Percentiles rank a stretch among this genome's conserved stretches.
phyloP scores from a whole-genome alignment of 75 land plant genomes.

The Larix kaempferi region DNA sequence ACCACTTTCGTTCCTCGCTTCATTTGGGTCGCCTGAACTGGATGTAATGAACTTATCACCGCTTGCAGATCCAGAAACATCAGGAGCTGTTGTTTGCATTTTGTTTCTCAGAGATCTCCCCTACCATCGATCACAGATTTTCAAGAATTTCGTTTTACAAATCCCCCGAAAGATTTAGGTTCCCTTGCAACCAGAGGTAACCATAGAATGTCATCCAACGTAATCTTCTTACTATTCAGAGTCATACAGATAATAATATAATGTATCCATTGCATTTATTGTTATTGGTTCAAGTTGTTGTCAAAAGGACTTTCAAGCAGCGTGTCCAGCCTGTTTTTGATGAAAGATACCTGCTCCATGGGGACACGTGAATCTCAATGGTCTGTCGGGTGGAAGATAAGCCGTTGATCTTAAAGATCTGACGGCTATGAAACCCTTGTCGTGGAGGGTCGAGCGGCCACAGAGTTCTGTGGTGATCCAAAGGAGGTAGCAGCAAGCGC shows the following conservation, averaged over 20 bases:
- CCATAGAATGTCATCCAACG: not conserved
- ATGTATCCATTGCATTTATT: not conserved
- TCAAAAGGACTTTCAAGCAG: too few species aligned
- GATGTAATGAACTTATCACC: not conserved
- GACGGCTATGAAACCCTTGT: not conserved
- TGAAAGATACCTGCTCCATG: not conserved
- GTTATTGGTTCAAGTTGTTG: not conserved
- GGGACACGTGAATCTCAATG: not conserved
- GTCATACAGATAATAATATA: not conserved
- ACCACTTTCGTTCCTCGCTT: not conserved
- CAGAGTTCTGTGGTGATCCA: not conserved
- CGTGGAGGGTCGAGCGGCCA: not conserved
- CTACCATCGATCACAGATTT: not conserved
- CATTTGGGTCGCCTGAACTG: slow-evolving; percentile 8
- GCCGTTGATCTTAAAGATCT: not conserved
- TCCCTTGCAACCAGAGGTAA: too few species aligned
- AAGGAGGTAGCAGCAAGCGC: not conserved
- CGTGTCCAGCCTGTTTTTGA: not conserved
- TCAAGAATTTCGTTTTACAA: not conserved
- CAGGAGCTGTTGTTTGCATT: slow-evolving; percentile 5
- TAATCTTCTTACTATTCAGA: not conserved
- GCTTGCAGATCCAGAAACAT: not conserved
- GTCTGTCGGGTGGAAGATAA: too few species aligned
- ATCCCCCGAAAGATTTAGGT: too few species aligned
- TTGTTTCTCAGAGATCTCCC: not conserved